These are phyloP conservation scores for Saccharomyces hybrid DNA, from an alignment of 1,139 yeast species.

Conservation along the genomic window DNA sequence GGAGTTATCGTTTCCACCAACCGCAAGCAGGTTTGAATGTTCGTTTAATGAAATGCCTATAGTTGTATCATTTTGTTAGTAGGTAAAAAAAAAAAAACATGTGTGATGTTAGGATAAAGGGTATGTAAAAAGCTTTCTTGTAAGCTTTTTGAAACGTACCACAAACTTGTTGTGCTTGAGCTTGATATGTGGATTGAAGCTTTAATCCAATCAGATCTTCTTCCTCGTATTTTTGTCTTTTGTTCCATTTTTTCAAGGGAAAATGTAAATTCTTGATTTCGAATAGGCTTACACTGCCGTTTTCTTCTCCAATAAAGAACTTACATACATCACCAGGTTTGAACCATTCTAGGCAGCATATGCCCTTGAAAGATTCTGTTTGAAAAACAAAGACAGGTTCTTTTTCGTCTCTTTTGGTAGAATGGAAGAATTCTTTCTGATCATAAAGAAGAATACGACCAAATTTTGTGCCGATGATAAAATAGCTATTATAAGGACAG, in stretches of 20 bases:
- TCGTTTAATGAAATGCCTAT: conserved; percentile 48
- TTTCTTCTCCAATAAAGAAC: conserved; percentile 64
- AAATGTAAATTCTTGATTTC: conserved; percentile 24
- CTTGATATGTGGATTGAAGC: conserved; percentile 33
- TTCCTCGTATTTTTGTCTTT: neutral
- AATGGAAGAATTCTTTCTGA: conserved; percentile 23
- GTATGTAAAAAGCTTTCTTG: neutral
- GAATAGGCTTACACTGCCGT: conserved; percentile 51
- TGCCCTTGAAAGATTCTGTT: conserved; percentile 34
- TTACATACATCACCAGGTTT: conserved; percentile 25
- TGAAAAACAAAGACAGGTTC: conserved; percentile 24
- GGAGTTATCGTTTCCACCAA: conserved; percentile 72
- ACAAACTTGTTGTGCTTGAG: conserved; percentile 62
- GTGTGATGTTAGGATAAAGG: conserved; percentile 1
- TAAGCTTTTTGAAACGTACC: conserved; percentile 36
- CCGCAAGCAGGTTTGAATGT: conserved; percentile 45
- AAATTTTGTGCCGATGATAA: conserved; percentile 53
- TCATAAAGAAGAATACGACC: conserved; percentile 44
- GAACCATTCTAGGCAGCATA: conserved; percentile 62
- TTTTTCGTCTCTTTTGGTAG: conserved; percentile 12
- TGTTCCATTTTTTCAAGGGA: neutral
- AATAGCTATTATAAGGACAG: conserved; percentile 38
- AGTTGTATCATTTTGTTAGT: neutral
- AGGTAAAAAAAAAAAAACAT: neutral
- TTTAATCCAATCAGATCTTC: neutral